Evolutionary conservation across 495 filamentous ascomycete genomes (phyloP).

Genomic region (Neurospora terricola): DNA sequence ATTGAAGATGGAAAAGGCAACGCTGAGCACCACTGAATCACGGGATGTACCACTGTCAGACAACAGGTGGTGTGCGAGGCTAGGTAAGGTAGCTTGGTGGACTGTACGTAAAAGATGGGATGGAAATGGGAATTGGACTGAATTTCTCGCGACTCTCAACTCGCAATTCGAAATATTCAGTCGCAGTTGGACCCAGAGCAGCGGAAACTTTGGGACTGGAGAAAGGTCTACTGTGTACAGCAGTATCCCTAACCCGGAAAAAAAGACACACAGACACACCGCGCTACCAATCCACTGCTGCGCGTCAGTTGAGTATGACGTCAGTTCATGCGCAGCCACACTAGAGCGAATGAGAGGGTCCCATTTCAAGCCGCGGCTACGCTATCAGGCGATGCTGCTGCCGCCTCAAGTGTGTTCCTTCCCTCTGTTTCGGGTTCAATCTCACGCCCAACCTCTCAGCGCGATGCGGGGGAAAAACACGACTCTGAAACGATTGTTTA

Average conservation of each 20-base stretch:
- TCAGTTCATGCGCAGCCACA: not conserved
- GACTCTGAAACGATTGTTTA: not conserved
- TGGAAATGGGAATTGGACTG: not conserved
- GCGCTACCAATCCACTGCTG: not conserved
- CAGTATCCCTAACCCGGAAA: not conserved
- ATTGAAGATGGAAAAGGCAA: not conserved
- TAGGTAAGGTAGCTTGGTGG: not conserved
- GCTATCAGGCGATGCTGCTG: not conserved
- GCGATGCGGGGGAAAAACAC: not conserved
- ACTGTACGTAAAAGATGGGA: not conserved
- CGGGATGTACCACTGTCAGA: not conserved
- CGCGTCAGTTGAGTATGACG: conserved; percentile 2
- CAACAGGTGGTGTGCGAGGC: not conserved
- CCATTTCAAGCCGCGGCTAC: not conserved
- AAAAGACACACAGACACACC: not conserved
- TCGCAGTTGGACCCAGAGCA: not conserved
- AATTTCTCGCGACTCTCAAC: not conserved
- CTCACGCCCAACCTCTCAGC: not conserved
- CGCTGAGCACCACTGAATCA: not conserved
- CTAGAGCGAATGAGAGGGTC: not conserved
- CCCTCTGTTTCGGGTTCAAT: not conserved
- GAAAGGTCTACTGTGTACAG: not conserved
- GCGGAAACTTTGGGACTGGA: not conserved
- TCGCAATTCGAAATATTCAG: not conserved
- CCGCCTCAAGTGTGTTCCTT: not conserved